Percentiles rank a stretch among this genome's conserved stretches.
Evolutionary conservation across 2,329 filamentous ascomycete species (phyloP).

Genomic region (Sodiomyces alkalinus): DNA sequence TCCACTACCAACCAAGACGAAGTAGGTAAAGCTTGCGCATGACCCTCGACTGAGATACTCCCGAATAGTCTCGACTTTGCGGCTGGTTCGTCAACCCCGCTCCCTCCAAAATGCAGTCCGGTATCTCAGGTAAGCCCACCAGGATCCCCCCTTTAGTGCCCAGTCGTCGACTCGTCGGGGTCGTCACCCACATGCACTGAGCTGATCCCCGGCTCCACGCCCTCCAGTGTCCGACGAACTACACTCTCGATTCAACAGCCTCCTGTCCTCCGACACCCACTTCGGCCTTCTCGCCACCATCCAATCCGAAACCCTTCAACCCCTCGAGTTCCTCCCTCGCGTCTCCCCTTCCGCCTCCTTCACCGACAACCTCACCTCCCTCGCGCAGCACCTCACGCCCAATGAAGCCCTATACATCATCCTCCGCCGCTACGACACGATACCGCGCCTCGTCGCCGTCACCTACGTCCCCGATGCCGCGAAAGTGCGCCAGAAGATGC

Average conservation of each 20-base stretch:
- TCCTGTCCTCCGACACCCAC: constrained; percentile 45
- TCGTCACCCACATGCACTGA: not conserved
- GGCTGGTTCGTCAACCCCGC: not conserved
- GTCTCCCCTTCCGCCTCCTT: constrained; percentile 41
- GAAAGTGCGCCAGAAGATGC: constrained; percentile 73
- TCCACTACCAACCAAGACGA: constrained; percentile 10
- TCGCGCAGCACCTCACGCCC: constrained; percentile 48
- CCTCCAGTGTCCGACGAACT: constrained; percentile 60
- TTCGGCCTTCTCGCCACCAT: constrained; percentile 63
- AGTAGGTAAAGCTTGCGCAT: constrained; percentile 1
- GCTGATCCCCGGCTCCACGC: constrained; percentile 2
- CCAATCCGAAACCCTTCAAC: constrained; percentile 49
- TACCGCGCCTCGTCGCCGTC: constrained; percentile 49
- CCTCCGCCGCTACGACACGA: constrained; percentile 47
- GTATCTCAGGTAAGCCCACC: constrained; percentile 57
- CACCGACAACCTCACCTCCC: constrained; percentile 43
- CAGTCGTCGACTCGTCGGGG: no score
- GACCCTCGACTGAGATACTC: not conserved
- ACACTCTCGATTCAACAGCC: constrained; percentile 52
- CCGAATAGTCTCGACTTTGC: no score
- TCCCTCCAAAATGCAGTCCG: constrained; percentile 51
- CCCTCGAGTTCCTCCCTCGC: constrained; percentile 37
- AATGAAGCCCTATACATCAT: constrained; percentile 60
- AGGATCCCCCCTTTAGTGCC: no score
- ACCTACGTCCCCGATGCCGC: constrained; percentile 70